These are phyloP conservation scores for Aspergillus panamensis DNA, from an alignment of 495 filamentous ascomycete species.

Conservation along the genomic window DNA sequence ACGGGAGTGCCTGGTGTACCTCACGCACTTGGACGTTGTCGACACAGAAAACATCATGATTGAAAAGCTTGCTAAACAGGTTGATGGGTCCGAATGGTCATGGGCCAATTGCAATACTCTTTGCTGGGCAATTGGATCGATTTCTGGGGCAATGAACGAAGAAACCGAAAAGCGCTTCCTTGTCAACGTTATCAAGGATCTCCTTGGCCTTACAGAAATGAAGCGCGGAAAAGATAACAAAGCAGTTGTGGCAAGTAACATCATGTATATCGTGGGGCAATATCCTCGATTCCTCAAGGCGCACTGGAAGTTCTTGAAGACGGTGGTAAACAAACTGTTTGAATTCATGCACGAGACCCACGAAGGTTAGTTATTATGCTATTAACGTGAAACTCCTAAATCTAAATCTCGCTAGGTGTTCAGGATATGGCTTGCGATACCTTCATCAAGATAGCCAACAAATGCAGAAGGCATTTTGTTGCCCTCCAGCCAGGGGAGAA, in stretches of 20 bases:
- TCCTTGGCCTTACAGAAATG: conserved; percentile 97
- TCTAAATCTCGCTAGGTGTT: conserved; percentile 61
- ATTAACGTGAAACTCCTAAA: not conserved
- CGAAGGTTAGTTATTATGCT: conserved; percentile 60
- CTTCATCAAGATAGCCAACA: conserved; percentile 99
- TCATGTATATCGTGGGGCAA: conserved; percentile 99
- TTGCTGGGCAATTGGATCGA: conserved; percentile 98
- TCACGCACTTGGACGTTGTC: conserved; percentile 95
- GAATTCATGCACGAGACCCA: conserved; percentile 99
- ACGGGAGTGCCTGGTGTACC: conserved; percentile 92
- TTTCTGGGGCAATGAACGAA: conserved; percentile 98
- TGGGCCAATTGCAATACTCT: conserved; percentile 99
- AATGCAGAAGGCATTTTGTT: conserved; percentile 96
- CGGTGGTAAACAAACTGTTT: conserved; percentile 98
- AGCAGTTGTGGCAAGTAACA: conserved; percentile 97
- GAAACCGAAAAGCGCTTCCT: conserved; percentile 98
- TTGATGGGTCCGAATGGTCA: conserved; percentile 94
- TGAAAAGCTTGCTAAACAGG: conserved; percentile 90
- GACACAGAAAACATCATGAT: conserved; percentile 99
- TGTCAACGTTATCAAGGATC: conserved; percentile 97
- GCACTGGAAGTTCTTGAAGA: conserved; percentile 99
- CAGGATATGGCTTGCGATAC: conserved; percentile 99
- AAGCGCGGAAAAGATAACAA: conserved; percentile 99
- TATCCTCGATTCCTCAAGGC: conserved; percentile 98
- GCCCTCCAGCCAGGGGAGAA: conserved; percentile 89